phyloP scores from a whole-genome alignment of 2,329 filamentous ascomycete genomes.

The Colletotrichum musae region DNA sequence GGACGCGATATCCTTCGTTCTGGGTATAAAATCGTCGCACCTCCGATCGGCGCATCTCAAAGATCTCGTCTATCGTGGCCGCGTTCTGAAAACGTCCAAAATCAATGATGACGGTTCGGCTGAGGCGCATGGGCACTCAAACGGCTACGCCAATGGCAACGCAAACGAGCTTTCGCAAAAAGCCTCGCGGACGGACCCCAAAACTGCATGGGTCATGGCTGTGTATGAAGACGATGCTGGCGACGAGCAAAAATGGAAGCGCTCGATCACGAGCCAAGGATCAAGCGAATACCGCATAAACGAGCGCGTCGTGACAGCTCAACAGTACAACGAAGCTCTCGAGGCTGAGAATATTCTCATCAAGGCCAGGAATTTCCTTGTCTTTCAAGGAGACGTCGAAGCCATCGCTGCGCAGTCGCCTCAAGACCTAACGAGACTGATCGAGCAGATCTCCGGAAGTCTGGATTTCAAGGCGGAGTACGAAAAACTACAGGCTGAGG shows the following conservation, averaged over 20 bases:
- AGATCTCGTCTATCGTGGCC: conserved; percentile 95
- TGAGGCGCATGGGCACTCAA: conserved; percentile 71
- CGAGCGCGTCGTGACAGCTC: conserved; percentile 87
- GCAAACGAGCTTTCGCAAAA: conserved; percentile 72
- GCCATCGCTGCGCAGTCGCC: conserved; percentile 96
- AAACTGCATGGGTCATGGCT: conserved; percentile 98
- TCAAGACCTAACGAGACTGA: conserved; percentile 91
- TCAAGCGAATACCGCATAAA: conserved; percentile 98
- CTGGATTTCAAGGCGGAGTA: conserved; percentile 96
- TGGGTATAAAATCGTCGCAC: conserved; percentile 99
- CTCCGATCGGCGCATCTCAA: conserved; percentile 93
- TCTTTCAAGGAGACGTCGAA: conserved; percentile 98
- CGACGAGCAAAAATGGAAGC: conserved; percentile 96
- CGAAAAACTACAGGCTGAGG: conserved; percentile 87
- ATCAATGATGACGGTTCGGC: conserved; percentile 93
- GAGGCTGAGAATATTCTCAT: conserved; percentile 97
- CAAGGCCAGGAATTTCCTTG: conserved; percentile 97
- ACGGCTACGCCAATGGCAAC: conserved; percentile 73
- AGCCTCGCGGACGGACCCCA: conserved; percentile 84
- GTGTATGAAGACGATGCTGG: conserved; percentile 98
- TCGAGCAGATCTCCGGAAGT: conserved; percentile 98
- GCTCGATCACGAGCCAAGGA: conserved; percentile 89
- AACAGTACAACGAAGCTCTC: conserved; percentile 92
- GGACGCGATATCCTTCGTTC: conserved; percentile 99
- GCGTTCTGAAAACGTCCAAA: conserved; percentile 91